Base-by-base conservation (phyloP, 1,284 basidiomycete genomes). In the Wolfiporia cocos region DNA sequence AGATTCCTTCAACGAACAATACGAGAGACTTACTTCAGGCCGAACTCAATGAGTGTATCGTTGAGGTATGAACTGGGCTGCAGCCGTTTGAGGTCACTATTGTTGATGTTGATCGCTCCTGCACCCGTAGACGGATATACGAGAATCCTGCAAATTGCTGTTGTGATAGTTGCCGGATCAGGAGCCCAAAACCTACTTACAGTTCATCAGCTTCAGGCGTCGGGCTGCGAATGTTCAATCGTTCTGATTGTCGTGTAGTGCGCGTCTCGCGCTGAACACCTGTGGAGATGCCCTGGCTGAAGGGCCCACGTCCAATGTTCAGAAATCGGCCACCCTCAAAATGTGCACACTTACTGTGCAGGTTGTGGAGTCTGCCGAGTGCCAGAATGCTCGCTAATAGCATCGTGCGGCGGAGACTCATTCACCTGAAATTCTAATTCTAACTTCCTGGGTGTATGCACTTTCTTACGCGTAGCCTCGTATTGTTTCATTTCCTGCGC, bases 21-120 rank as follows among this genome's bases (percentile, higher is more conserved):
- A 18, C 20, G 34, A 32, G 24, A 15, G 0, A 68, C 84, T 38
- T 56, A 91, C 87, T 91, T 92, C 24, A 99, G 70, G 2, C 92
- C 95, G 57, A 95, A 96, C 58, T 99, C 95, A 34, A 99, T 91
- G 19, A 98, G 66, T 0, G 89, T 94, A 65, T 99, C 96, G 60
- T 99, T 99, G 36, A 99, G 69, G 58, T 86, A 97, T 58, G 94
- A 88, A 19, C 78, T 78, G 1, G 81, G 81, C 35, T 77, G 66
- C 21, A 96, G 63, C 7, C 93, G 80, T 41, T 70, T 71, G 17
- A 83, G 59, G 54, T 96, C 93, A n/a, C 79, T 82, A 31, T 74
- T 73, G 14, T 81, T 91, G 55, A 95, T 76, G 49, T 81, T 84
- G 22, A 94, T 74, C 4, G 84, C 84, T 2, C 86, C 83, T 5